phyloP scores from a whole-genome alignment of 371 early-diverging fungal species.

The Chytridium lagenaria region DNA sequence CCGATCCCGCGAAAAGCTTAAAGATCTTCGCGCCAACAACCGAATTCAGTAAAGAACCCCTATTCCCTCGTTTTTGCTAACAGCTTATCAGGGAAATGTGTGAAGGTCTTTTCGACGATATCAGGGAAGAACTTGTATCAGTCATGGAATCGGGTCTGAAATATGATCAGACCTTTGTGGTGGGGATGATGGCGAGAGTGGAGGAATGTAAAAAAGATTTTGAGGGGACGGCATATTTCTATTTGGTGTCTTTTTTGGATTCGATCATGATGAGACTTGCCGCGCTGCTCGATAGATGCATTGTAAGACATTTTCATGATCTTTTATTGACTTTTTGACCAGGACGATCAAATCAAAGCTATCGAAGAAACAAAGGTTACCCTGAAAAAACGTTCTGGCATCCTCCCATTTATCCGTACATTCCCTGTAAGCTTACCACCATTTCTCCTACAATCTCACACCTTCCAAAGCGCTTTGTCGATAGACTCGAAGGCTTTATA shows the following conservation, averaged over 20 bases:
- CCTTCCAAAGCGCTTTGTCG: slow-evolving; percentile 65
- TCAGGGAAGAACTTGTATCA: slow-evolving; percentile 72
- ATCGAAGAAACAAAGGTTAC: slow-evolving; percentile 93
- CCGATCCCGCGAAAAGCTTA: slow-evolving; percentile 61
- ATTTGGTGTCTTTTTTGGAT: slow-evolving; percentile 69
- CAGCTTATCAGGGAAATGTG: slow-evolving; percentile 83
- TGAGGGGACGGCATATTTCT: slow-evolving; percentile 66
- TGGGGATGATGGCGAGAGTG: slow-evolving; percentile 84
- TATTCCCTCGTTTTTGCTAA: no score
- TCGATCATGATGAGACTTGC: slow-evolving; percentile 68
- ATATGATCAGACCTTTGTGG: slow-evolving; percentile 55
- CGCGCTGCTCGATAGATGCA: slow-evolving; percentile 78
- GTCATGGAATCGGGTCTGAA: slow-evolving; percentile 84
- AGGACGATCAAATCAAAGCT: slow-evolving; percentile 84
- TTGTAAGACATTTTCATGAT: slow-evolving; percentile 54
- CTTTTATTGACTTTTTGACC: neutral
- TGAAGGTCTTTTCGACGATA: slow-evolving; percentile 72
- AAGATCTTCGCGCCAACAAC: slow-evolving; percentile 71
- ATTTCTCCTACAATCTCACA: neutral
- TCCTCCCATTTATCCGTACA: slow-evolving; percentile 82
- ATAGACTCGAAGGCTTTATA: slow-evolving; percentile 67
- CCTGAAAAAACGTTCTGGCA: slow-evolving; percentile 85
- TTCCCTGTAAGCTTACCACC: slow-evolving; percentile 74
- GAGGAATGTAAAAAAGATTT: slow-evolving; percentile 75
- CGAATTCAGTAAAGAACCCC: slow-evolving; percentile 51